phyloP scores from a whole-genome alignment of 129 eudicot species.

The Oenanthe sinensis region DNA sequence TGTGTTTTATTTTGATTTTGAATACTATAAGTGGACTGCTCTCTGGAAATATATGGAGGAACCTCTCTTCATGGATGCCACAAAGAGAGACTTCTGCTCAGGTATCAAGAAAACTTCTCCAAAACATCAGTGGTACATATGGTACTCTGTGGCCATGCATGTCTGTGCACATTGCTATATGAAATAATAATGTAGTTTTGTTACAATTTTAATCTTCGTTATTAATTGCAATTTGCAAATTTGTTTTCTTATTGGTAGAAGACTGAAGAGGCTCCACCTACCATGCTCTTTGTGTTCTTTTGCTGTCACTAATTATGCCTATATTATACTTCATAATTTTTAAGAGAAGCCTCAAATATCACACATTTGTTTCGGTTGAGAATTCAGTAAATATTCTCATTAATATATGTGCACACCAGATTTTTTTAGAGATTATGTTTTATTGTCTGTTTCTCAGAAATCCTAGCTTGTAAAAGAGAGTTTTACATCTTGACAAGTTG shows the following conservation, averaged over 20 bases:
- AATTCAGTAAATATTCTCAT: background rate
- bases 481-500: background rate
- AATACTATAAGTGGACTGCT: constrained; percentile 43
- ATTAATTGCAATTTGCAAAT: background rate
- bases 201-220: background rate
- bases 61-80: constrained; percentile 86
- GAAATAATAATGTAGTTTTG: background rate
- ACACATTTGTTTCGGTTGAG: background rate
- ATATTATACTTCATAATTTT: background rate
- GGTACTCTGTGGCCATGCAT: background rate
- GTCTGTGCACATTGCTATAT: background rate
- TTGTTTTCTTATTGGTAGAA: background rate
- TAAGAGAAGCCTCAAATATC: background rate
- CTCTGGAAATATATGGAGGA: constrained; percentile 60
- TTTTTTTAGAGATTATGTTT: background rate
- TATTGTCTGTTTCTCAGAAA: background rate
- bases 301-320: background rate
- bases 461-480: background rate
- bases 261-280: background rate
- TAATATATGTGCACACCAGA: background rate
- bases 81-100: constrained; percentile 64
- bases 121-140: background rate
- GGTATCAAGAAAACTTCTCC: constrained; percentile 31
- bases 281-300: background rate
- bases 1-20: background rate